phyloP scores from a whole-genome alignment of 306 rosid genomes.

The Lathyrus oleraceus region DNA sequence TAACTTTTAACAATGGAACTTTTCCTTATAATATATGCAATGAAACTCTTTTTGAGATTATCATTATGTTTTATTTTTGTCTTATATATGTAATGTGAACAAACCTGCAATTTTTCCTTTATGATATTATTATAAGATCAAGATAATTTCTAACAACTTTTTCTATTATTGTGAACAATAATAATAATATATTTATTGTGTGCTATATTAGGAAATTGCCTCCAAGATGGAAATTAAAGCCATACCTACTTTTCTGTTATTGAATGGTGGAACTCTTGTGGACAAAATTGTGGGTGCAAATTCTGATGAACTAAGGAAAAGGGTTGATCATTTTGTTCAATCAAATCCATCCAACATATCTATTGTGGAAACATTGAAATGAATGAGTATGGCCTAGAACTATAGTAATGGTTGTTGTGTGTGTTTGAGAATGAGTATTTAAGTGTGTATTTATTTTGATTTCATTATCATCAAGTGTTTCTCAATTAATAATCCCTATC shows the following conservation, averaged over 20 bases:
- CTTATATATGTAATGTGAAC: not conserved
- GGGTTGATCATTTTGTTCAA: slow-evolving; percentile 34
- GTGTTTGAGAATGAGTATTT: not conserved
- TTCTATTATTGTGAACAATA: too few species aligned
- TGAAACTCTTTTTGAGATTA: slow-evolving; percentile 2
- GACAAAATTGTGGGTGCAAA: slow-evolving; percentile 56
- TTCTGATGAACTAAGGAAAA: slow-evolving; percentile 46
- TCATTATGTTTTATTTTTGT: slow-evolving; percentile 12
- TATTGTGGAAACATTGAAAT: slow-evolving; percentile 3
- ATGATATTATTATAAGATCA: not conserved
- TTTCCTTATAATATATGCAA: slow-evolving; percentile 6
- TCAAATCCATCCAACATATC: slow-evolving; percentile 22
- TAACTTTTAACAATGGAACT: slow-evolving; percentile 22
- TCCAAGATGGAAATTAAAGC: slow-evolving; percentile 55
- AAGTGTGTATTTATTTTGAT: not conserved
- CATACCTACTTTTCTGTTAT: slow-evolving; percentile 42
- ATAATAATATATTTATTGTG: not conserved
- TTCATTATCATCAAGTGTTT: not conserved
- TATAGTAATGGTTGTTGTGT: not conserved
- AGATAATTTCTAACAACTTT: slow-evolving; percentile 6
- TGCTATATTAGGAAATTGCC: slow-evolving; percentile 36
- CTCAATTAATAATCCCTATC: not conserved
- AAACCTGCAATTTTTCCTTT: not conserved
- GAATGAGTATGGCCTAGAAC: slow-evolving; percentile 9
- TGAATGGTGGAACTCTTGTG: slow-evolving; percentile 39